Conservation (phyloP, 75 land plant genomes). For the Azolla pinnata region DNA sequence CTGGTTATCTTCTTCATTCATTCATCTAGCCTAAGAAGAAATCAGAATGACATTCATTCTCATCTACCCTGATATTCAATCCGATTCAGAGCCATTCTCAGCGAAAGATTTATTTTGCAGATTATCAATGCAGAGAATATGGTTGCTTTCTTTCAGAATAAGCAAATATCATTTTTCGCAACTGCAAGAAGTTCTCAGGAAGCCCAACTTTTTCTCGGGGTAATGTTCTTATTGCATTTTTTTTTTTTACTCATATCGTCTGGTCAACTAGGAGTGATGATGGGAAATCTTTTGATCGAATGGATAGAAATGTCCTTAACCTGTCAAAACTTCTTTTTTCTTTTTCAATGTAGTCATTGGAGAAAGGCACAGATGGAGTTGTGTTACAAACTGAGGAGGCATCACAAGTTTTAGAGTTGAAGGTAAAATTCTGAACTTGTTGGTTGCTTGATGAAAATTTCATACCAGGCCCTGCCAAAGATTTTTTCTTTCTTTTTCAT, state of each 20-base stretch:
- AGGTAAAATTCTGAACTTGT: too few species aligned
- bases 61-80: background rate
- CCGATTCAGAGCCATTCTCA: too few species aligned
- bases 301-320: background rate
- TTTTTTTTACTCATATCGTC: background rate
- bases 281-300: background rate
- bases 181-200: constrained; percentile 49
- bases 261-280: background rate
- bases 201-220: constrained; percentile 74
- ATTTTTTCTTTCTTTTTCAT: too few species aligned
- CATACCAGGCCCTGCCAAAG: too few species aligned
- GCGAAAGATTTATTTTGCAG: constrained; percentile 19
- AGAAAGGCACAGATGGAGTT: constrained; percentile 72
- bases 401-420: constrained; percentile 39
- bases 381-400: constrained; percentile 58
- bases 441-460: too few species aligned
- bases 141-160: constrained; percentile 67
- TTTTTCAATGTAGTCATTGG: constrained; percentile 51
- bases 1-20: background rate
- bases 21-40: background rate
- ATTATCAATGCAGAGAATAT: constrained; percentile 81
- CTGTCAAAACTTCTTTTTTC: background rate
- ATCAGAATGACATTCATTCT: background rate
- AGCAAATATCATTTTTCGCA: constrained; percentile 50
- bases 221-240: constrained; percentile 8